Evolutionary conservation across 495 filamentous ascomycete species (phyloP).

Genomic region (Alectoria sarmentosa): DNA sequence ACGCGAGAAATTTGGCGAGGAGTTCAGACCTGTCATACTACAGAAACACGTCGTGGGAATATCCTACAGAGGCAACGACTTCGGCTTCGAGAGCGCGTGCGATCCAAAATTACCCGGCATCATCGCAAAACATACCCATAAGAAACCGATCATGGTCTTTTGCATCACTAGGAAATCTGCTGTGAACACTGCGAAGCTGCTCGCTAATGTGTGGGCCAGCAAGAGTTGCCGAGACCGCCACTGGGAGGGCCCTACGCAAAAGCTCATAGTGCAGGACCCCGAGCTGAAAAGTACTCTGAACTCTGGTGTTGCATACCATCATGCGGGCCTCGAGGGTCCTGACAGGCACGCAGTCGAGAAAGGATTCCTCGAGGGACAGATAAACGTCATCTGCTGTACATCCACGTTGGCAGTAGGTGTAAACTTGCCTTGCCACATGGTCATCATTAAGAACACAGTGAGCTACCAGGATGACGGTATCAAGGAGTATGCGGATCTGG

Average conservation of each 20-base stretch:
- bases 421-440: conserved; percentile 88
- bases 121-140: conserved; percentile 66
- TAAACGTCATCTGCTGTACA: conserved; percentile 91
- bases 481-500: conserved; percentile 82
- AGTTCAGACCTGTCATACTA: conserved; percentile 81
- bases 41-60: conserved; percentile 83
- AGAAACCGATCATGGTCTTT: conserved; percentile 90
- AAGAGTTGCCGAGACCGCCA: conserved; percentile 48
- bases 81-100: conserved; percentile 75
- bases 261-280: conserved; percentile 50
- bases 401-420: conserved; percentile 90
- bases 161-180: conserved; percentile 80
- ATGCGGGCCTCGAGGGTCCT: conserved; percentile 69
- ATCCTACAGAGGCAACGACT: conserved; percentile 63
- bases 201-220: conserved; percentile 60
- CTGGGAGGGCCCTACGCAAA: conserved; percentile 60
- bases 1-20: conserved; percentile 80
- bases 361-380: conserved; percentile 63
- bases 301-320: conserved; percentile 86
- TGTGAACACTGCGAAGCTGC: conserved; percentile 62
- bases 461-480: conserved; percentile 56
- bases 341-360: conserved; percentile 70
- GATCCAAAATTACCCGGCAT: conserved; percentile 69
- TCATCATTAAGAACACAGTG: conserved; percentile 86
- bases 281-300: conserved; percentile 56